A percentile compares a stretch with the other conserved stretches of the same genome.
Conservation (phyloP, 192 early-diverging fungal species). For the Glomus cerebriforme region DNA sequence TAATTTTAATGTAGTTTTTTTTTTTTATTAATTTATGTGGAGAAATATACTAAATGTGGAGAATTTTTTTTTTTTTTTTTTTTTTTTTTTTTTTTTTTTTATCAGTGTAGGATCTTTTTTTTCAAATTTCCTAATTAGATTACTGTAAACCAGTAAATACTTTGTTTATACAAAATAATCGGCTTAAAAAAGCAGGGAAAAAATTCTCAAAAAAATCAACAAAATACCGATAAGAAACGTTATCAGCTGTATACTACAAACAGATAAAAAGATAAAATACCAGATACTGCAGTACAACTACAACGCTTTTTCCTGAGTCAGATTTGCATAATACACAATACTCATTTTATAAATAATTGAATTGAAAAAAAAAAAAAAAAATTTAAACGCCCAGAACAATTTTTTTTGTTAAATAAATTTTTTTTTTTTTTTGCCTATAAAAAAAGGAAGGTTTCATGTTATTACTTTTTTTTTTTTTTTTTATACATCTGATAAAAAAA, state of each 20-base stretch:
- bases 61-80: conserved; percentile 11
- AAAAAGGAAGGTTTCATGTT: too few species aligned
- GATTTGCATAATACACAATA: background rate
- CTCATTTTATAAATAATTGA: background rate
- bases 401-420: too few species aligned
- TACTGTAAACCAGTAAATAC: background rate
- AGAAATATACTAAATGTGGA: too few species aligned
- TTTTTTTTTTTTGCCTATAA: too few species aligned
- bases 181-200: background rate
- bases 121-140: background rate
- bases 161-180: conserved; percentile 7
- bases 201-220: background rate
- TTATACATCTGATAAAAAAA: background rate
- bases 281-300: background rate
- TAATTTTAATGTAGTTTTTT: background rate
- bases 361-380: background rate
- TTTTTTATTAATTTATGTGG: background rate
- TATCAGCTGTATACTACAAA: conserved; percentile 14
- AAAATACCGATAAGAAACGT: conserved; percentile 4
- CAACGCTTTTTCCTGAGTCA: background rate
- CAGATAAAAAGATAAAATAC: conserved; percentile 20
- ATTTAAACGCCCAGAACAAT: background rate
- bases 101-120: background rate
- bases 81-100: conserved; percentile 27
- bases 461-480: too few species aligned